Evolutionary conservation across 129 eudicot species (phyloP).

Genomic region (Flaveria robusta): DNA sequence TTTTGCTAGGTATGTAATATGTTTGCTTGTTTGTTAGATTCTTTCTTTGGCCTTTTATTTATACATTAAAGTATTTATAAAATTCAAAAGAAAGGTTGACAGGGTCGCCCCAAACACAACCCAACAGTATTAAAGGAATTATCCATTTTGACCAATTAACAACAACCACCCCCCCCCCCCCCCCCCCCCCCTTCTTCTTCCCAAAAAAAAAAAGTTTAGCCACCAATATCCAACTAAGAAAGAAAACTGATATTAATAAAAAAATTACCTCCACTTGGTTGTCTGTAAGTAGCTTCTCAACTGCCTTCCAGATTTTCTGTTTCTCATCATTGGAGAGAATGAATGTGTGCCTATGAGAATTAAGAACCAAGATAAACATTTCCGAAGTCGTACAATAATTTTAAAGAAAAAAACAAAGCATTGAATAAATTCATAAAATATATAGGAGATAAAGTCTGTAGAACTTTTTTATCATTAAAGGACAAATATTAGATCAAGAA

Average conservation of each 20-base stretch:
- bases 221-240: background rate
- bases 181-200: too few species aligned
- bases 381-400: background rate
- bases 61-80: constrained; percentile 1
- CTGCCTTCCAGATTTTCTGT: constrained; percentile 78
- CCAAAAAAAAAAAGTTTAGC: too few species aligned
- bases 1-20: too few species aligned
- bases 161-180: too few species aligned
- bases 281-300: constrained; percentile 82
- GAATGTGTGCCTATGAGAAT: constrained; percentile 72
- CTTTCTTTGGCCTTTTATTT: background rate
- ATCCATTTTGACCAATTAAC: background rate
- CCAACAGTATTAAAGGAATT: background rate
- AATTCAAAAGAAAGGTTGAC: background rate
- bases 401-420: background rate
- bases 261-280: constrained; percentile 77
- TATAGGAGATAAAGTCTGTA: constrained; percentile 2
- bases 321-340: constrained; percentile 63
- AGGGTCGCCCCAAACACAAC: background rate
- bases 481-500: background rate
- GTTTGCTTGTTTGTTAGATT: background rate
- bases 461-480: background rate
- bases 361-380: background rate
- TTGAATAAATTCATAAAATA: background rate
- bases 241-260: background rate